A percentile compares a stretch with the other conserved stretches of the same genome.
Evolutionary conservation across 768 basidiomycete genomes (phyloP).

Genomic region (Daedaleopsis nitida): DNA sequence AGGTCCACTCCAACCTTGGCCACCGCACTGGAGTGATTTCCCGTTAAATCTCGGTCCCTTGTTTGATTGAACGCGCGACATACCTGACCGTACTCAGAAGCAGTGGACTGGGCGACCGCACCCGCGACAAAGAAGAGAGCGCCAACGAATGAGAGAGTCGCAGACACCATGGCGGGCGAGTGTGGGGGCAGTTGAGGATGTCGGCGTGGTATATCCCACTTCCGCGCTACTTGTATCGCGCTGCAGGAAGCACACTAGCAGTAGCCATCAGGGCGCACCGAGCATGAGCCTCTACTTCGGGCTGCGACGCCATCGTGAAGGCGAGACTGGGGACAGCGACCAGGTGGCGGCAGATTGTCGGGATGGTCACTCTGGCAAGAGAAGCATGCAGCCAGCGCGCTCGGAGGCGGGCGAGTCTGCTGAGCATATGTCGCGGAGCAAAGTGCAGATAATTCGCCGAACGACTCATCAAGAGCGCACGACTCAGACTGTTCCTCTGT

Average conservation of each 20-base stretch:
- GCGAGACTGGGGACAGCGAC: not conserved
- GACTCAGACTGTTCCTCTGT: too few relatives aligned
- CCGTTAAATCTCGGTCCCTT: not conserved
- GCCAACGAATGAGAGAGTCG: conserved; percentile 17
- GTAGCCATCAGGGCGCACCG: not conserved
- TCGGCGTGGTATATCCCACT: not conserved
- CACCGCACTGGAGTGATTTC: conserved; percentile 45
- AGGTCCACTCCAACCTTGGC: conserved; percentile 52
- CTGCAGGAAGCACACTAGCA: not conserved
- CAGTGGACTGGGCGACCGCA: conserved; percentile 24
- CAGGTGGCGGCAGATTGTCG: conserved; percentile 11
- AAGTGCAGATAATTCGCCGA: not conserved
- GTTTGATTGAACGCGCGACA: not conserved
- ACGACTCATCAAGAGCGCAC: too few relatives aligned
- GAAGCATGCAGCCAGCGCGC: not conserved
- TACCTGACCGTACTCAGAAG: conserved; percentile 32
- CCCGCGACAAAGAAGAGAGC: conserved; percentile 20
- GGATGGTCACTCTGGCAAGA: not conserved
- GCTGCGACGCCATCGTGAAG: not conserved
- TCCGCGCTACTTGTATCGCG: not conserved
- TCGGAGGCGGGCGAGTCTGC: not conserved
- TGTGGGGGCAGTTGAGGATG: not conserved
- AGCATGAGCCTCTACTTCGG: not conserved
- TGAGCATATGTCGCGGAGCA: not conserved
- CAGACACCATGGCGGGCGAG: conserved; percentile 14